Evolutionary conservation across 2,329 filamentous ascomycete species (phyloP).

Genomic region (Leptosphaerulina australis): DNA sequence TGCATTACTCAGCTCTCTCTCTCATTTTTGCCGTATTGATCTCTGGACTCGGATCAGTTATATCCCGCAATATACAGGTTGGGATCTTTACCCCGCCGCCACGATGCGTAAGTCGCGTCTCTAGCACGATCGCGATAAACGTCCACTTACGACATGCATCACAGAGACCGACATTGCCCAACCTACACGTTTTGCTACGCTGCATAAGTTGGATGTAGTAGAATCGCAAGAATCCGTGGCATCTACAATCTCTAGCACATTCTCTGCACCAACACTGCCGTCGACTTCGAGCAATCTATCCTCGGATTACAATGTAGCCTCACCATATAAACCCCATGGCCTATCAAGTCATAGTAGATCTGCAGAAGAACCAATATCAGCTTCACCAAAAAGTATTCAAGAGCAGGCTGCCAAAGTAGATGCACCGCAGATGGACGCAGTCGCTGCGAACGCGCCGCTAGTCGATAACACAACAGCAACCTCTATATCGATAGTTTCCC

Average conservation of each 20-base stretch:
- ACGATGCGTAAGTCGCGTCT: constrained; percentile 35
- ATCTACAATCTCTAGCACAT: constrained; percentile 44
- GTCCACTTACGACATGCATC: constrained; percentile 27
- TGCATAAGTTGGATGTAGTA: constrained; percentile 14
- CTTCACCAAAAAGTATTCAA: constrained; percentile 60
- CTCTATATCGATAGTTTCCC: constrained; percentile 52
- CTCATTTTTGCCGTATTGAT: background rate
- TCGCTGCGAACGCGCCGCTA: constrained; percentile 34
- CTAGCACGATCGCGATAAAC: constrained; percentile 21
- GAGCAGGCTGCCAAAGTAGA: constrained; percentile 35
- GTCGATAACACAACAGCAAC: constrained; percentile 45
- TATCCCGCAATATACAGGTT: constrained; percentile 18
- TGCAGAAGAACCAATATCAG: constrained; percentile 23
- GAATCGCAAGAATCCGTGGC: constrained; percentile 44
- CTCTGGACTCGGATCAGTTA: constrained; percentile 8
- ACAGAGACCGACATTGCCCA: constrained; percentile 12
- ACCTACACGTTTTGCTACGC: constrained; percentile 9
- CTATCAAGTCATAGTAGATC: constrained; percentile 53
- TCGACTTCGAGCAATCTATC: constrained; percentile 34
- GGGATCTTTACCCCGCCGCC: constrained; percentile 26
- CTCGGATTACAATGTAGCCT: constrained; percentile 39
- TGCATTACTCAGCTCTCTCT: constrained; percentile 2
- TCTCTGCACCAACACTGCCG: constrained; percentile 40
- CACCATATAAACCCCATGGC: constrained; percentile 35
- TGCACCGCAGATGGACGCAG: constrained; percentile 33